Base-by-base conservation (phyloP, 305 asterid species). In the Stenogyne calaminthoides region DNA sequence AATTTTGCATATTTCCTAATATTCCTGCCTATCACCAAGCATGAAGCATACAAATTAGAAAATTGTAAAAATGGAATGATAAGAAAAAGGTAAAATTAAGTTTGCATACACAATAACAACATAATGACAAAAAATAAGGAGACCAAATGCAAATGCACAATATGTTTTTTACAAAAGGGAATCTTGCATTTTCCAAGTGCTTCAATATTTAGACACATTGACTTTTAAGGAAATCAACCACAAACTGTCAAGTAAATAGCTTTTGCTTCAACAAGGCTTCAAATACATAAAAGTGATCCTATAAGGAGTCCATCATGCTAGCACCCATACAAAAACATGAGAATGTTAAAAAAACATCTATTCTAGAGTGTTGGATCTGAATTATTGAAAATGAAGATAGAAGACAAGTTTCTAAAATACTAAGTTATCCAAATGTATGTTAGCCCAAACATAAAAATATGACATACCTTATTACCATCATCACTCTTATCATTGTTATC, bases 1-100 rank as follows among this genome's bases (percentile, higher is more conserved):
- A 81, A 77, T 90, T 92, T 85, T 92, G 98, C 99, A 95, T 95
- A 87, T 95, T 95, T 58, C 99, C 99, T 7, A 95, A 66, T 69
- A 95, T 80, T 76, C 99, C 99, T 72, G 97, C 98, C 99, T 95
- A 80, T 72, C 73, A 56, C 49, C 60, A 6, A 56, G 42, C 66
- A 80, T 70, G 67, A 70, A 64, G 44, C n/a, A n/a, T 20, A 22
- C 36, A 59, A 32, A 37, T 46, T 16, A 14, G 67, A 74, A 22
- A 9, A 16, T 16, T 16, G 61, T 16, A 11, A 36, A 47, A 44
- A 69, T 6, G 52, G 55, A 59, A 72, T 47, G 64, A 47, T 14
- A 51, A 55, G 16, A 67, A 49, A 67, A 18, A 27, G 54, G 72
- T 49, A 39, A 57, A 47, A 57, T 6, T 29, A 34, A 20, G 36